phyloP scores from a whole-genome alignment of 371 early-diverging fungal genomes.

The Syncephalastrum racemosum region DNA sequence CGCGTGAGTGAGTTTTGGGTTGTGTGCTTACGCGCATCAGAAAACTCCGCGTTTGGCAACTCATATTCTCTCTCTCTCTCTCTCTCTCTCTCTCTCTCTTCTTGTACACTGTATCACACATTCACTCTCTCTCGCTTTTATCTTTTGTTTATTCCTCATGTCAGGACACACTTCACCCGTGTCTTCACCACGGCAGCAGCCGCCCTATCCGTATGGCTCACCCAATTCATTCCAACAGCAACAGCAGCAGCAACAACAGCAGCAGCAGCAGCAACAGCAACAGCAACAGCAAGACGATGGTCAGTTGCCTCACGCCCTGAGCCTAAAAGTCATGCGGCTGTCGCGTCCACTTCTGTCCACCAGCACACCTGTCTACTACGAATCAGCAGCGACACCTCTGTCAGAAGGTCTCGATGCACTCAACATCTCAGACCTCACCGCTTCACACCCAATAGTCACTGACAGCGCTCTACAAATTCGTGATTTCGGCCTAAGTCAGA shows the following conservation, averaged over 20 bases:
- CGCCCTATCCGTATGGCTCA: slow-evolving; percentile 7
- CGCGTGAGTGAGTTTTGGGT: background rate
- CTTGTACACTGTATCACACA: too few relatives aligned
- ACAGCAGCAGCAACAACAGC: slow-evolving; percentile 1
- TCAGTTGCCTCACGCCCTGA: slow-evolving; percentile 65
- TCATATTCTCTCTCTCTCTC: background rate
- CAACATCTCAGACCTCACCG: slow-evolving; percentile 36
- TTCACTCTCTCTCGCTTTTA: background rate
- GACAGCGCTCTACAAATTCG: slow-evolving; percentile 39
- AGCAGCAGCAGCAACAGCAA: slow-evolving; percentile 1
- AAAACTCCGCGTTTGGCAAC: too few relatives aligned
- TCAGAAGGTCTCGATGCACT: slow-evolving; percentile 45
- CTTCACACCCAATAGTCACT: slow-evolving; percentile 32
- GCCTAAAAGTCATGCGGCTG: slow-evolving; percentile 91
- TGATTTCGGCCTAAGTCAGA: slow-evolving; percentile 65
- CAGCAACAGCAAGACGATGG: slow-evolving; percentile 34
- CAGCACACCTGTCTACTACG: slow-evolving; percentile 53
- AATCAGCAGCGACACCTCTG: slow-evolving; percentile 24
- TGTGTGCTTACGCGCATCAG: background rate
- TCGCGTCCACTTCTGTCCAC: slow-evolving; percentile 76
- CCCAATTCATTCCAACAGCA: background rate
- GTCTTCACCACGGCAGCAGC: slow-evolving; percentile 16
- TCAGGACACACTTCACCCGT: slow-evolving; percentile 14
- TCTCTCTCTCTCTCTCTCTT: background rate
- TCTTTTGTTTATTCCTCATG: slow-evolving; percentile 4